These are phyloP conservation scores for Nitzschia putrida DNA, from an alignment of 108 stramenopile genomes.

Conservation along the genomic window DNA sequence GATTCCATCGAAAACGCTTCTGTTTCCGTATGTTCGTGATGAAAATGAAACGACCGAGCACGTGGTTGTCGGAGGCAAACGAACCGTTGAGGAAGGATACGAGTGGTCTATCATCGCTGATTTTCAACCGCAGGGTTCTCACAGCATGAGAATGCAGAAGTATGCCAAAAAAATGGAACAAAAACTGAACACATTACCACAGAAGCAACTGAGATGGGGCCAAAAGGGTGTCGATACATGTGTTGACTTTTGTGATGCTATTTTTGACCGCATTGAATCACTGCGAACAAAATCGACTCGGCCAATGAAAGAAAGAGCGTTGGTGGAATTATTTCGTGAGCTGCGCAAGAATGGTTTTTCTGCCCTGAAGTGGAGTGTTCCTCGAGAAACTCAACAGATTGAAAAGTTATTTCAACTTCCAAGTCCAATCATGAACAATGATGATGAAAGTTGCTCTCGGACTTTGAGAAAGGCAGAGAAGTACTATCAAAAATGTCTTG, in stretches of 20 bases:
- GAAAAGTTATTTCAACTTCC: slow-evolving; percentile 70
- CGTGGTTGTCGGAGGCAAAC: not conserved
- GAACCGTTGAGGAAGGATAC: not conserved
- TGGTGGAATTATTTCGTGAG: slow-evolving; percentile 86
- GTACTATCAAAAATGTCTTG: slow-evolving; percentile 64
- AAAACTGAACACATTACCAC: slow-evolving; percentile 14
- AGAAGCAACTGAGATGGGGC: slow-evolving; percentile 34
- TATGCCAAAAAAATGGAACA: slow-evolving; percentile 62
- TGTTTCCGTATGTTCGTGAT: slow-evolving; percentile 30
- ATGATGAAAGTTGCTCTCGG: slow-evolving; percentile 1
- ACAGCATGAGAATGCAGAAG: slow-evolving; percentile 23
- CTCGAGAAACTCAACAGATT: slow-evolving; percentile 58
- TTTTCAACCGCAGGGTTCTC: not conserved
- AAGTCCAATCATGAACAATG: slow-evolving; percentile 35
- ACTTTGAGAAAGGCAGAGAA: slow-evolving; percentile 56
- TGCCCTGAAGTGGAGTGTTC: slow-evolving; percentile 73
- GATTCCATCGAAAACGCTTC: slow-evolving; percentile 28
- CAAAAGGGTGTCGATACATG: slow-evolving; percentile 47
- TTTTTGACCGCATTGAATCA: slow-evolving; percentile 83
- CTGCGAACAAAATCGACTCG: slow-evolving; percentile 79
- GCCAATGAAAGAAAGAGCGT: slow-evolving; percentile 90
- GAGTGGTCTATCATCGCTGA: slow-evolving; percentile 20
- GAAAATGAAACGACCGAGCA: slow-evolving; percentile 12
- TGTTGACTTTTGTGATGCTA: slow-evolving; percentile 59
- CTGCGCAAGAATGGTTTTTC: slow-evolving; percentile 75